A percentile compares a stretch with the other conserved stretches of the same genome.
Evolutionary conservation across 2,329 filamentous ascomycete species (phyloP).

Genomic region (Boeremia lycopersici): DNA sequence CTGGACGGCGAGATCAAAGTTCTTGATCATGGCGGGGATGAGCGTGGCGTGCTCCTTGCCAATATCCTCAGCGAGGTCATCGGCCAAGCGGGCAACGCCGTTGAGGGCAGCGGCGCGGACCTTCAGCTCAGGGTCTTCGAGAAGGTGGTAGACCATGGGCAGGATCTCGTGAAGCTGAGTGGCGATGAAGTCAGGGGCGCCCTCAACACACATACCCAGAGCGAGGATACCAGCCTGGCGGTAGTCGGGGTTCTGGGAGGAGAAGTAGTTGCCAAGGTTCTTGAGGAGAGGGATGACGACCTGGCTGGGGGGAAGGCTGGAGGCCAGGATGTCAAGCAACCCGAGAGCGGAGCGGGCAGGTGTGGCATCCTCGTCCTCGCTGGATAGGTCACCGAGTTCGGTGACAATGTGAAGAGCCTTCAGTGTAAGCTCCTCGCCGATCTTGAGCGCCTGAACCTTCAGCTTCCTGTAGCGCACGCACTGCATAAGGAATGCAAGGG

Average conservation of each 20-base stretch:
- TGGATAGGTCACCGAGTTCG: slow-evolving; percentile 76
- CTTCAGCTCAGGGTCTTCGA: slow-evolving; percentile 81
- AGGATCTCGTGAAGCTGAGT: slow-evolving; percentile 88
- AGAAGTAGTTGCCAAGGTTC: slow-evolving; percentile 81
- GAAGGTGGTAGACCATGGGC: slow-evolving; percentile 80
- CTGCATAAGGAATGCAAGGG: slow-evolving; percentile 92
- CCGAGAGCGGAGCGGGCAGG: slow-evolving; percentile 84
- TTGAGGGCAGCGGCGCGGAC: slow-evolving; percentile 89
- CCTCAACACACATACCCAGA: slow-evolving; percentile 92
- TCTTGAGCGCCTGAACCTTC: slow-evolving; percentile 89
- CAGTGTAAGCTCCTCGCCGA: slow-evolving; percentile 84
- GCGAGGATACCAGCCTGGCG: slow-evolving; percentile 90
- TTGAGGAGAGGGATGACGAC: slow-evolving; percentile 92
- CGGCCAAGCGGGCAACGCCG: slow-evolving; percentile 85
- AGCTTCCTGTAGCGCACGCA: slow-evolving; percentile 89
- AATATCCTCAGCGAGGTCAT: slow-evolving; percentile 91
- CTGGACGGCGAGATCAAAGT: slow-evolving; percentile 79
- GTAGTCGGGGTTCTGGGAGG: slow-evolving; percentile 74
- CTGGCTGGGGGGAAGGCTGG: slow-evolving; percentile 87
- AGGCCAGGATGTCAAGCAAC: slow-evolving; percentile 86
- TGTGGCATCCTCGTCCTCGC: slow-evolving; percentile 82
- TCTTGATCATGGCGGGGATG: slow-evolving; percentile 83
- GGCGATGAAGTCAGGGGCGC: slow-evolving; percentile 94
- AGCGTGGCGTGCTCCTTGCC: slow-evolving; percentile 82
- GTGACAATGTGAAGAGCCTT: slow-evolving; percentile 89